These are phyloP conservation scores for Bromus sterilis DNA, from an alignment of 176 grass and related monocot species.

Conservation along the genomic window DNA sequence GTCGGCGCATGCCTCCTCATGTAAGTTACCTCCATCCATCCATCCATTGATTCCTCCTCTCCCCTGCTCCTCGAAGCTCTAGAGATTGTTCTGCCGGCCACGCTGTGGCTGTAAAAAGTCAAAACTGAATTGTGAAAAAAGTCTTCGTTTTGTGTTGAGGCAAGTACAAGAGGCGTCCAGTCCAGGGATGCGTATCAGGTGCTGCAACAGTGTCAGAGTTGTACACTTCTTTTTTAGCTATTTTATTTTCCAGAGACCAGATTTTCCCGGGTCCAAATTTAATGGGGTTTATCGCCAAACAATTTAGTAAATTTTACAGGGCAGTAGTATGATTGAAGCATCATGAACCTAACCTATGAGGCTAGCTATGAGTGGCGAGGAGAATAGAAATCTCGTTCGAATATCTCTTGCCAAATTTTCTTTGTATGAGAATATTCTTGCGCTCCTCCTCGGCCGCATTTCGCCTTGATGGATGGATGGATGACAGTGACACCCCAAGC, in stretches of 20 bases:
- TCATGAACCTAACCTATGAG: neutral
- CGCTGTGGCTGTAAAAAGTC: neutral
- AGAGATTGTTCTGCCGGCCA: too few species aligned
- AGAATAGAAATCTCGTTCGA: neutral
- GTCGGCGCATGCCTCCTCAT: constrained; percentile 90
- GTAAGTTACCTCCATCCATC: constrained; percentile 16
- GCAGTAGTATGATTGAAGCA: constrained; percentile 21
- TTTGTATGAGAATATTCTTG: neutral
- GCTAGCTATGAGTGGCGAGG: neutral
- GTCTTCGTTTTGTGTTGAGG: neutral
- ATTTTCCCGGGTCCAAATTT: neutral
- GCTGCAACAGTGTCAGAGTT: constrained; percentile 38
- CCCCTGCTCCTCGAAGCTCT: neutral
- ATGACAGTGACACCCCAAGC: neutral
- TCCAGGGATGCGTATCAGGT: constrained; percentile 31
- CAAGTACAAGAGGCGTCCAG: constrained; percentile 37
- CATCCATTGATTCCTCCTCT: neutral
- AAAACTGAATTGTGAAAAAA: neutral
- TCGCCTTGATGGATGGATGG: neutral
- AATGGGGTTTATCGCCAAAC: neutral
- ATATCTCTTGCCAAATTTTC: neutral
- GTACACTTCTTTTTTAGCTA: neutral
- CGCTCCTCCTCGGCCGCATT: neutral
- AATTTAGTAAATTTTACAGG: too few species aligned
- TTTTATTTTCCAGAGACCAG: neutral